Evolutionary conservation across 257 asterid species (phyloP).

Genomic region (Fraxinus americana): DNA sequence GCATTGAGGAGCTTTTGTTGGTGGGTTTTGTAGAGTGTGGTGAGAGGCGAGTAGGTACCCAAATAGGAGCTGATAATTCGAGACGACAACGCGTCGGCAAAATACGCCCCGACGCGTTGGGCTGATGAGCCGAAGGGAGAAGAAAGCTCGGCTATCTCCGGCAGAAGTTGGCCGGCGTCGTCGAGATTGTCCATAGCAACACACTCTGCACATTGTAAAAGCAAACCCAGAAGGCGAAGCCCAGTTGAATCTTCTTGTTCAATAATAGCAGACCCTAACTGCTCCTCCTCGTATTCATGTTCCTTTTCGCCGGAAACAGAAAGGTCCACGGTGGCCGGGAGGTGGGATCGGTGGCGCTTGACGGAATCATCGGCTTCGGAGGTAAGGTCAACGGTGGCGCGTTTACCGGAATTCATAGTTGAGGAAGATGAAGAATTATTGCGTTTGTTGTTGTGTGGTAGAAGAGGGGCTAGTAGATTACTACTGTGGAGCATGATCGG

Average conservation of each 20-base stretch:
- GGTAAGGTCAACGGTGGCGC: slow-evolving; percentile 46
- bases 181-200: slow-evolving; percentile 75
- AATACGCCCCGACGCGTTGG: slow-evolving; percentile 92
- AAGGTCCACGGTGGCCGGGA: slow-evolving; percentile 26
- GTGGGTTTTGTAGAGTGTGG: slow-evolving; percentile 41
- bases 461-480: slow-evolving; percentile 22
- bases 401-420: slow-evolving; percentile 53
- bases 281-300: slow-evolving; percentile 29
- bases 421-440: slow-evolving; percentile 25
- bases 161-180: slow-evolving; percentile 67
- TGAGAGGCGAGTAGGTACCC: slow-evolving; percentile 63
- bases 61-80: slow-evolving; percentile 69
- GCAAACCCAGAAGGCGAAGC: slow-evolving; percentile 72
- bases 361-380: not conserved
- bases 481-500: slow-evolving; percentile 44
- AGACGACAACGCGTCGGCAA: slow-evolving; percentile 81
- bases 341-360: slow-evolving; percentile 1
- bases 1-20: slow-evolving; percentile 68
- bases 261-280: slow-evolving; percentile 9
- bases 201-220: slow-evolving; percentile 87
- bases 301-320: slow-evolving; percentile 29
- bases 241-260: slow-evolving; percentile 49
- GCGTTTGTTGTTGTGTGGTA: slow-evolving; percentile 21
- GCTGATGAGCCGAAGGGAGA: slow-evolving; percentile 94
- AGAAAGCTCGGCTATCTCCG: slow-evolving; percentile 81